A percentile compares a stretch with the other conserved stretches of the same genome.
phyloP scores from a whole-genome alignment of 2,329 filamentous ascomycete genomes.

The Cladophialophora psammophila region DNA sequence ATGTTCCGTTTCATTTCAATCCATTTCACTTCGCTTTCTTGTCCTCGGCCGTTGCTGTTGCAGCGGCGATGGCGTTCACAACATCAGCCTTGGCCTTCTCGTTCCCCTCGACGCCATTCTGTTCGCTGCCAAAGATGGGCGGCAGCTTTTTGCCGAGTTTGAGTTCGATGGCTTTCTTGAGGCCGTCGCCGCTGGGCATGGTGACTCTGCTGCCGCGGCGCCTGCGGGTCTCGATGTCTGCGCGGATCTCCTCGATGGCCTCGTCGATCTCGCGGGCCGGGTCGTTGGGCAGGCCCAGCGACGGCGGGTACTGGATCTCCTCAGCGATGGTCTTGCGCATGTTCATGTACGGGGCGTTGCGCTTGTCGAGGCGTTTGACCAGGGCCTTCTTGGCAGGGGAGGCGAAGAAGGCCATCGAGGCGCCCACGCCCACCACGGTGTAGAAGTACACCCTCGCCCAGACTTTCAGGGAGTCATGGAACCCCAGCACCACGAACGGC shows the following conservation, averaged over 20 bases:
- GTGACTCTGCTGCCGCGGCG: conserved; percentile 54
- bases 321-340: conserved; percentile 59
- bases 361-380: conserved; percentile 65
- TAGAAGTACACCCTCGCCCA: conserved; percentile 94
- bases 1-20: too few relatives aligned
- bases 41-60: not conserved
- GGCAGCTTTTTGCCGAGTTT: conserved; percentile 30
- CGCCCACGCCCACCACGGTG: conserved; percentile 70
- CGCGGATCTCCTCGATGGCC: conserved; percentile 75
- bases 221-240: conserved; percentile 71
- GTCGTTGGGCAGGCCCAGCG: conserved; percentile 81
- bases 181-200: conserved; percentile 57
- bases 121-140: conserved; percentile 11
- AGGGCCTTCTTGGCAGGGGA: conserved; percentile 74
- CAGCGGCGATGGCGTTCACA: not conserved
- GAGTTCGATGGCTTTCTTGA: conserved; percentile 57
- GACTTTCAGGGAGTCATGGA: conserved; percentile 72
- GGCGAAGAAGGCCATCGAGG: conserved; percentile 76
- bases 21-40: conserved; percentile 17
- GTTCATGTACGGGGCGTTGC: conserved; percentile 51
- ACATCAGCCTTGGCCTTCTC: not conserved
- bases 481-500: conserved; percentile 83
- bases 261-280: conserved; percentile 77
- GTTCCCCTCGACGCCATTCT: not conserved
- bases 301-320: conserved; percentile 68